phyloP scores from a whole-genome alignment of 352 stramenopile genomes.

The Elongisporangium senticosum region DNA sequence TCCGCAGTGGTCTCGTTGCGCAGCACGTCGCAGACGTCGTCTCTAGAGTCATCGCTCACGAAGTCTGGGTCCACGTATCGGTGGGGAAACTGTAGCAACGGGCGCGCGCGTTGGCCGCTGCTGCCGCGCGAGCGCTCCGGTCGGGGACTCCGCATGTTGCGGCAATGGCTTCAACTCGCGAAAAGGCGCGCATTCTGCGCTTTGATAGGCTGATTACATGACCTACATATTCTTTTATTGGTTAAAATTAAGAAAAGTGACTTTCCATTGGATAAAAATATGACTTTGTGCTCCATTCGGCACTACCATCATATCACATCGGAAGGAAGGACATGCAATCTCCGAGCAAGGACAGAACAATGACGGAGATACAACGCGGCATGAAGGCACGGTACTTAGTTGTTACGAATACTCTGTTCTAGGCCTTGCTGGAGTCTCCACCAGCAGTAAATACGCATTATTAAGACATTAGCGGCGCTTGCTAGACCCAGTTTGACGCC shows the following conservation, averaged over 20 bases:
- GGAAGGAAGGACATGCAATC: no score
- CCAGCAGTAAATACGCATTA: not conserved
- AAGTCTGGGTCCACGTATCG: constrained; percentile 7
- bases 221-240: not conserved
- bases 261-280: not conserved
- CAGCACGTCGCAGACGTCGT: not conserved
- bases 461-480: not conserved
- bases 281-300: not conserved
- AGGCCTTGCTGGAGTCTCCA: not conserved
- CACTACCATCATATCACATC: not conserved
- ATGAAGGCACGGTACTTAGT: no score
- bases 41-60: not conserved
- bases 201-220: not conserved
- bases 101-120: not conserved
- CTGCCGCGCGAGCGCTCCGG: not conserved
- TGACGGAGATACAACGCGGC: no score
- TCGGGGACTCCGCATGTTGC: constrained; percentile 10
- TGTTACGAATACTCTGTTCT: no score
- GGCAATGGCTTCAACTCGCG: not conserved
- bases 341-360: no score
- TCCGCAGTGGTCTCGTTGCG: not conserved
- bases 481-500: not conserved
- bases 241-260: not conserved
- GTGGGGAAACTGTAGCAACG: constrained; percentile 4
- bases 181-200: not conserved